phyloP scores from a whole-genome alignment of 192 early-diverging fungal species.

The Oehlia diaphana region DNA sequence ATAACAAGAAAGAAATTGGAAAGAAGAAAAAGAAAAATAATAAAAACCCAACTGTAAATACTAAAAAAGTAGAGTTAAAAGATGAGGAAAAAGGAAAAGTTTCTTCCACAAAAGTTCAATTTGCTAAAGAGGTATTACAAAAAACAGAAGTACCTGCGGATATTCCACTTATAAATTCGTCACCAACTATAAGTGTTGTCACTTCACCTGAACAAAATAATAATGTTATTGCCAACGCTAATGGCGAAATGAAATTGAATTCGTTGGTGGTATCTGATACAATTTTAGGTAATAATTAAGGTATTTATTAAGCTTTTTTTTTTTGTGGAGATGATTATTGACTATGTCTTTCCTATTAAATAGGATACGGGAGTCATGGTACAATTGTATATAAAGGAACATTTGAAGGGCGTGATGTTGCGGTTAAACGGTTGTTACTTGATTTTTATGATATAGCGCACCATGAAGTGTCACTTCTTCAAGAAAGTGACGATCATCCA shows the following conservation, averaged over 20 bases:
- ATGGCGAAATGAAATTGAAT: conserved; percentile 41
- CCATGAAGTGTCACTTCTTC: conserved; percentile 89
- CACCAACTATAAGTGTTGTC: background rate
- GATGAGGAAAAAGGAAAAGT: background rate
- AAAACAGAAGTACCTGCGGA: background rate
- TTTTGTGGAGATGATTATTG: background rate
- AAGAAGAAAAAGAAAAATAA: too few relatives aligned
- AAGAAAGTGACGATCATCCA: conserved; percentile 93
- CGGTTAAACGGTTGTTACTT: conserved; percentile 88
- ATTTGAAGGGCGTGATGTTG: conserved; percentile 90
- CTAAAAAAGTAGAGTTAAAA: conserved; percentile 9
- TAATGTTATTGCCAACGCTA: conserved; percentile 21
- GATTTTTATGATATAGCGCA: conserved; percentile 97
- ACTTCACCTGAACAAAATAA: background rate
- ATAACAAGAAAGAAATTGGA: too few relatives aligned
- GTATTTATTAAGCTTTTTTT: background rate
- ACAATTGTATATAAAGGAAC: conserved; percentile 94
- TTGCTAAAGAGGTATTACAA: background rate
- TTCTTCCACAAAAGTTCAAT: background rate
- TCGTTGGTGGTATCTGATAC: conserved; percentile 62
- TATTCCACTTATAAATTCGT: background rate
- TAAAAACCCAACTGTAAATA: background rate
- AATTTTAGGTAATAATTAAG: conserved; percentile 33
- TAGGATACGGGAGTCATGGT: conserved; percentile 94
- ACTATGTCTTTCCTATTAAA: background rate